phyloP scores from a whole-genome alignment of 176 grass and related monocot species.

The Carex parvula region DNA sequence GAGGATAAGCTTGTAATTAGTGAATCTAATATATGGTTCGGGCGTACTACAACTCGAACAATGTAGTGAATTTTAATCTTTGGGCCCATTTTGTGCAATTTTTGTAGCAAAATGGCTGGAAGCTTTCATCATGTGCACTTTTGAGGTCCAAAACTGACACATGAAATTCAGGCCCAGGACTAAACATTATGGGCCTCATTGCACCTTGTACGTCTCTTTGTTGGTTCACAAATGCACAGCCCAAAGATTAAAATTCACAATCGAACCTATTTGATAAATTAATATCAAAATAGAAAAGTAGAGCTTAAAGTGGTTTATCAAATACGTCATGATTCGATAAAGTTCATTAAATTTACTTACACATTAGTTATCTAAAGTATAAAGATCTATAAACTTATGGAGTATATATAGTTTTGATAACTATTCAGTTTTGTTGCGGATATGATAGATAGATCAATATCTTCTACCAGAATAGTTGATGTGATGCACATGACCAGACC shows the following conservation, averaged over 20 bases:
- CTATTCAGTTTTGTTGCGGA: too few species aligned
- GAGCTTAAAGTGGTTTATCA: not conserved
- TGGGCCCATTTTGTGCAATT: not conserved
- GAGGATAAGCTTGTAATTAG: not conserved
- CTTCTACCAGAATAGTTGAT: conserved; percentile 16
- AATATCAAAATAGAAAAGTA: too few species aligned
- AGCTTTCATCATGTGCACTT: not conserved
- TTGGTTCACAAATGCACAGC: not conserved
- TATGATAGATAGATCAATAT: not conserved
- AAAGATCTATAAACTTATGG: too few species aligned
- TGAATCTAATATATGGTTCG: not conserved
- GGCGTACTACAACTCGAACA: not conserved
- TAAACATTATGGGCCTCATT: not conserved
- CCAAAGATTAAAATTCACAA: too few species aligned
- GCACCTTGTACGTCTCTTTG: not conserved
- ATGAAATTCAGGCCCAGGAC: not conserved
- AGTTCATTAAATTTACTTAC: too few species aligned
- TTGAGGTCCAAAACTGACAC: not conserved
- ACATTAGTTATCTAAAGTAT: too few species aligned
- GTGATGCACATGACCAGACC: not conserved
- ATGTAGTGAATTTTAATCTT: not conserved
- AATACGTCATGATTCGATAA: not conserved
- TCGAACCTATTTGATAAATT: not conserved
- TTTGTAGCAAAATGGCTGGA: not conserved
- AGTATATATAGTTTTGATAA: too few species aligned